phyloP scores from a whole-genome alignment of 139 green algal genomes.

The Coccomyxa sp. region DNA sequence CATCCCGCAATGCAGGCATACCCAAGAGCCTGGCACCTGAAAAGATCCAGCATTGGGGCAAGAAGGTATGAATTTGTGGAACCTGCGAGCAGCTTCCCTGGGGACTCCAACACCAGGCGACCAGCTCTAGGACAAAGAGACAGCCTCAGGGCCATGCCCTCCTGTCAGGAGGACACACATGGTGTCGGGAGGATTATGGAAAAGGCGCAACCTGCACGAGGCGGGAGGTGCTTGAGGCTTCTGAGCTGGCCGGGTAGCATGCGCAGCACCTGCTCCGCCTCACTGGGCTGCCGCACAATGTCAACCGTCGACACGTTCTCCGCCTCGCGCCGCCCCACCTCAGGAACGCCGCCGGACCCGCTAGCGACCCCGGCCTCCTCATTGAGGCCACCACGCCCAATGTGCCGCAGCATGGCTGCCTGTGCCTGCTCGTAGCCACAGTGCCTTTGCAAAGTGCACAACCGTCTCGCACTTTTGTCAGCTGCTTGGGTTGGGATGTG shows the following conservation, averaged over 20 bases:
- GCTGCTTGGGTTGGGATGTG: too few species aligned
- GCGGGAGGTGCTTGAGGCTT: conserved; percentile 1
- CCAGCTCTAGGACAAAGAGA: too few species aligned
- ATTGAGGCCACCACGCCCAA: conserved; percentile 45
- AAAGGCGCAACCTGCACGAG: neutral
- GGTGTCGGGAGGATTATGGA: too few species aligned
- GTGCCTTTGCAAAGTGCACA: too few species aligned
- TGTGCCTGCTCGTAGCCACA: conserved; percentile 16
- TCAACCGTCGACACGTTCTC: conserved; percentile 33
- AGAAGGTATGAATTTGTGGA: too few species aligned
- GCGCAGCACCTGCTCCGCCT: conserved; percentile 60
- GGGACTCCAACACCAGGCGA: too few species aligned
- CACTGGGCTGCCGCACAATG: conserved; percentile 52
- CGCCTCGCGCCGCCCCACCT: neutral
- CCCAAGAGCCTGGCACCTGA: too few species aligned
- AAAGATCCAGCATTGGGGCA: too few species aligned
- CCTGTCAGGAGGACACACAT: too few species aligned
- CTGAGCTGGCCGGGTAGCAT: conserved; percentile 33
- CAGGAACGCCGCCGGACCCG: neutral
- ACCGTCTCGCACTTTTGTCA: too few species aligned
- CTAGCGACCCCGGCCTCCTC: conserved; percentile 3
- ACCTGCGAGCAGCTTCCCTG: too few species aligned
- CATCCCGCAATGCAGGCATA: neutral
- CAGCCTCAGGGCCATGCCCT: too few species aligned
- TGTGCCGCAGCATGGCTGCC: conserved; percentile 26